Base-by-base conservation (phyloP, 495 filamentous ascomycete genomes). In the Penicillium cataractarum region DNA sequence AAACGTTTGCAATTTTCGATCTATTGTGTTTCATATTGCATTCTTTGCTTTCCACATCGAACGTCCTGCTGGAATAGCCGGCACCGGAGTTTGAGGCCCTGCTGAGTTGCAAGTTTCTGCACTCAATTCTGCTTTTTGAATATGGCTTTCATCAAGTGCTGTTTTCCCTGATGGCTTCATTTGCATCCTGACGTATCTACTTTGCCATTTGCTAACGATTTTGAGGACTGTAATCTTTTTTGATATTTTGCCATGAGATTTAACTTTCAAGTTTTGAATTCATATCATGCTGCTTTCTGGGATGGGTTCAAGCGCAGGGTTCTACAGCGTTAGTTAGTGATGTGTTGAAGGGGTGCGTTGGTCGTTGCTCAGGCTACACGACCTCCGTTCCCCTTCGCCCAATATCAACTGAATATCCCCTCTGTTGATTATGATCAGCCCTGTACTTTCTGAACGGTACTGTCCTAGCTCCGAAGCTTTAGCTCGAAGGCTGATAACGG, bases 41-140 rank as follows among this genome's bases (percentile, higher is more conserved):
- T 50, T 29, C 7, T 5, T 13, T 12, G 6, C 12, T 50, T 27
- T 49, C n/a, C 13, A 29, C n/a, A 27, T 29, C 15, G 15, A 27
- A 27, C 12, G 6, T 29, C 24, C 46, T 50, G 46, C 46, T 50
- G 46, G 46, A 26, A 29, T 29, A 50, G 24, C 46, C 8, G 26
- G 46, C 46, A 50, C 46, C 21, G 46, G 46, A 50, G 46, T 29
- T 27, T 50, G 46, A 29, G 8, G 46, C 46, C 46, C 19, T 46
- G 46, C 46, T 26, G 19, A 22, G 2, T 48, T 48, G n/a, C n/a
- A n/a, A n/a, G 29, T 31, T 31, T 31, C 7, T 31, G 7, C 29
- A n/a, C n/a, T n/a, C n/a, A n/a, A n/a, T n/a, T n/a, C n/a, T n/a
- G n/a, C n/a, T n/a, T n/a, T n/a, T n/a, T n/a, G n/a, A n/a, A n/a